Percentiles rank a stretch among this genome's conserved stretches.
These are phyloP conservation scores for Skeletonema marinoi DNA, from an alignment of 108 stramenopile species.

Conservation along the genomic window DNA sequence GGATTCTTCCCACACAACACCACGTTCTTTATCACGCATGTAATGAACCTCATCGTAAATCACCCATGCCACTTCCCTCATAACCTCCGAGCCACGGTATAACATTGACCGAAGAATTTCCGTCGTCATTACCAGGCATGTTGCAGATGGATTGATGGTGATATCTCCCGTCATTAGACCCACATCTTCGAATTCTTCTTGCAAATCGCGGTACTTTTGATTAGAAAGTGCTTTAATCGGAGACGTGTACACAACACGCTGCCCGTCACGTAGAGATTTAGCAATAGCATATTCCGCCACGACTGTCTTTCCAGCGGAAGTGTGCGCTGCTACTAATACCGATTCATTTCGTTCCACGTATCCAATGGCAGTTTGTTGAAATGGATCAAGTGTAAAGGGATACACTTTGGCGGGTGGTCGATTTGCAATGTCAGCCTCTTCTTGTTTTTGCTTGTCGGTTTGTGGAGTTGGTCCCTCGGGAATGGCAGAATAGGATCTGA, in stretches of 20 bases:
- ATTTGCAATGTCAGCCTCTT: conserved; percentile 15
- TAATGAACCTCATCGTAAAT: conserved; percentile 99
- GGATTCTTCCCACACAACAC: conserved; percentile 92
- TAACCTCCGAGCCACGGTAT: conserved; percentile 97
- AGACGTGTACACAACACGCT: conserved; percentile 98
- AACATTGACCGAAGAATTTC: conserved; percentile 98
- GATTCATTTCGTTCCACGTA: conserved; percentile 95
- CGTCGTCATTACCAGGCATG: conserved; percentile 98
- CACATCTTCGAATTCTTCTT: conserved; percentile 93
- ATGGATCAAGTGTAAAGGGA: conserved; percentile 95
- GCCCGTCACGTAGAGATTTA: conserved; percentile 89
- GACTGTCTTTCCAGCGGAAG: conserved; percentile 93
- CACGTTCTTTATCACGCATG: conserved; percentile 95
- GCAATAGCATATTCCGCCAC: conserved; percentile 97
- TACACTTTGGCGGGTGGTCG: conserved; percentile 91
- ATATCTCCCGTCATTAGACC: conserved; percentile 99
- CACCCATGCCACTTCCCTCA: conserved; percentile 98
- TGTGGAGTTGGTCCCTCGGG: conserved; percentile 65
- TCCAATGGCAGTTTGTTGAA: conserved; percentile 90
- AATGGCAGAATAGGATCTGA: conserved; percentile 78
- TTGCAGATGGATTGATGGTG: conserved; percentile 95
- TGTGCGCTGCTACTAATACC: conserved; percentile 96
- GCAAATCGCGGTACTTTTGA: conserved; percentile 98
- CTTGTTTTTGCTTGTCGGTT: conserved; percentile 9
- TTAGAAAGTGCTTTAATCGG: conserved; percentile 99